phyloP scores from a whole-genome alignment of 495 filamentous ascomycete species.

The Astrothelium subdiscretum region DNA sequence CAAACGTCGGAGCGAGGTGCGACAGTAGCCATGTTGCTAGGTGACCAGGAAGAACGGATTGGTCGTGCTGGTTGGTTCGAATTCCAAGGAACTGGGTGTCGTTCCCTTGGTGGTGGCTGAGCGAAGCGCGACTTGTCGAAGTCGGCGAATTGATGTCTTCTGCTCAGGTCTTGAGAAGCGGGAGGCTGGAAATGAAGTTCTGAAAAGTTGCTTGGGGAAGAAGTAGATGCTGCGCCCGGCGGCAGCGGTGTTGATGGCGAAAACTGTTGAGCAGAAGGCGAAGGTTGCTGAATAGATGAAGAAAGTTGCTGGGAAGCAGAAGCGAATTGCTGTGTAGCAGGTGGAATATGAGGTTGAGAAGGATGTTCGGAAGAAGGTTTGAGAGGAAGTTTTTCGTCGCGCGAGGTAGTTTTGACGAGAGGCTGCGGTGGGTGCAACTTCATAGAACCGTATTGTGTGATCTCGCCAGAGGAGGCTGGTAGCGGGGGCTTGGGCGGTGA shows the following conservation, averaged over 20 bases:
- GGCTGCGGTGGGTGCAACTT: conserved; percentile 23
- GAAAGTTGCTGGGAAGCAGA: background rate
- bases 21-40: conserved; percentile 11
- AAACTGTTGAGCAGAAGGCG: background rate
- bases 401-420: conserved; percentile 13
- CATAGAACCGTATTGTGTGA: conserved; percentile 25
- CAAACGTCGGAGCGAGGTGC: conserved; percentile 24
- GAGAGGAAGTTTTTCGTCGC: background rate
- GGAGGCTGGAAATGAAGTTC: background rate
- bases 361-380: conserved; percentile 1
- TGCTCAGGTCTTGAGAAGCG: background rate
- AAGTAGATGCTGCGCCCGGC: background rate
- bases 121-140: conserved; percentile 1
- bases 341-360: background rate
- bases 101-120: conserved; percentile 5
- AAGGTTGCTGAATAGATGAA: background rate
- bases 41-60: conserved; percentile 10
- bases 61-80: conserved; percentile 4
- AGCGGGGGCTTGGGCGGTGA: conserved; percentile 20
- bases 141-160: conserved; percentile 8
- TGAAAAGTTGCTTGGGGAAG: background rate
- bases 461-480: conserved; percentile 19
- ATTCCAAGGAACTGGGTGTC: background rate
- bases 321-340: background rate
- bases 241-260: background rate